These are phyloP conservation scores for Amanita fuliginea DNA, from an alignment of 768 basidiomycete genomes.

Conservation along the genomic window DNA sequence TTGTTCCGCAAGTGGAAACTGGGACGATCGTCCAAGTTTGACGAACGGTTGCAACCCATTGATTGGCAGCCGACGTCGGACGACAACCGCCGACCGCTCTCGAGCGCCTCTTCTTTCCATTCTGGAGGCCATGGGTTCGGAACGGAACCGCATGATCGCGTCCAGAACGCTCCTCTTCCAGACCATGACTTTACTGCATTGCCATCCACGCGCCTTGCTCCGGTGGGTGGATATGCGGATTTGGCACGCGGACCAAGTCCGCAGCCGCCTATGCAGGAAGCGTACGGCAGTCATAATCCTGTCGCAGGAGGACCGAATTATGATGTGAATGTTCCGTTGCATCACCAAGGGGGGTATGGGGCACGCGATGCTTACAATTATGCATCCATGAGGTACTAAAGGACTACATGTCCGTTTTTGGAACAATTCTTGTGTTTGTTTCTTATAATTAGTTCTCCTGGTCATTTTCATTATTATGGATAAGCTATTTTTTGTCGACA, in stretches of 20 bases:
- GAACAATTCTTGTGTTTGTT: background rate
- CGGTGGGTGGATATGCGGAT: slow-evolving; percentile 76
- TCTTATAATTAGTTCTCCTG: no score
- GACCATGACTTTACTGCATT: slow-evolving; percentile 75
- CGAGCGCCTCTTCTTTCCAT: slow-evolving; percentile 62
- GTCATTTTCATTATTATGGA: background rate
- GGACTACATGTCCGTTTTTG: no score
- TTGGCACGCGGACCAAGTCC: slow-evolving; percentile 67
- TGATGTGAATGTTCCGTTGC: slow-evolving; percentile 49
- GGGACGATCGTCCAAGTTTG: slow-evolving; percentile 68
- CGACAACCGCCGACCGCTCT: slow-evolving; percentile 40
- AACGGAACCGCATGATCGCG: slow-evolving; percentile 15
- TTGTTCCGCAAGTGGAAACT: slow-evolving; percentile 91
- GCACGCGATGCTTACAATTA: slow-evolving; percentile 13
- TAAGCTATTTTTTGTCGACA: background rate
- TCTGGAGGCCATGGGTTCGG: slow-evolving; percentile 34
- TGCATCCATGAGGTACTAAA: background rate
- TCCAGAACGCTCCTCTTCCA: slow-evolving; percentile 30
- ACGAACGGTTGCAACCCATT: slow-evolving; percentile 78
- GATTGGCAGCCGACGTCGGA: slow-evolving; percentile 70
- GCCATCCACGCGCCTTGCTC: slow-evolving; percentile 35
- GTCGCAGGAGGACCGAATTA: slow-evolving; percentile 36
- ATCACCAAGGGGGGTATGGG: slow-evolving; percentile 42
- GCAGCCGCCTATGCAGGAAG: slow-evolving; percentile 52
- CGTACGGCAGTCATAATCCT: slow-evolving; percentile 29